Conservation (phyloP, 1,284 basidiomycete genomes). For the Cryptococcus amylolentus region DNA sequence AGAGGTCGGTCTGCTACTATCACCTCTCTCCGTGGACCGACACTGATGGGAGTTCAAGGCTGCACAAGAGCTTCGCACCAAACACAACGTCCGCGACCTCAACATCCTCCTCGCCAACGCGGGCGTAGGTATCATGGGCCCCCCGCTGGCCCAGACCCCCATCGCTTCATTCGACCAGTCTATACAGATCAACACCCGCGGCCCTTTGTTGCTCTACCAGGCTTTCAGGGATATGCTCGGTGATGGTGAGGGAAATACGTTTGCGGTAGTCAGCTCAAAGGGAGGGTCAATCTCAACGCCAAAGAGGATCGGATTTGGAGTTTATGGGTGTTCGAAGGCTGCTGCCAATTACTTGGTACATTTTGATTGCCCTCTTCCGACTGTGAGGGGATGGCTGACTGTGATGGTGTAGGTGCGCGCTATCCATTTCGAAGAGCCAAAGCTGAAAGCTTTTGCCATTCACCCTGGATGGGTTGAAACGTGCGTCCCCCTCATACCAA, state of each 20-base stretch:
- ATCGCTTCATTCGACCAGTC: constrained; percentile 4
- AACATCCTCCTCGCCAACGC: constrained; percentile 26
- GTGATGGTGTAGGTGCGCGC: neutral
- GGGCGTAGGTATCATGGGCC: constrained; percentile 5
- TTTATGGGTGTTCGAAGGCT: constrained; percentile 19
- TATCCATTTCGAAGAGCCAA: constrained; percentile 7
- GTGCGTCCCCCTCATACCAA: neutral
- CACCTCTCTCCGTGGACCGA: neutral
- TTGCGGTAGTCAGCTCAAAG: constrained; percentile 19
- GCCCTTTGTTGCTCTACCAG: constrained; percentile 20
- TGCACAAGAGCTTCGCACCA: constrained; percentile 11
- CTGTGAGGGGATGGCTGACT: too few species aligned
- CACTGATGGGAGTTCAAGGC: constrained; percentile 1
- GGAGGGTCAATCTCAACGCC: constrained; percentile 8
- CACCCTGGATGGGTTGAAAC: constrained; percentile 6
- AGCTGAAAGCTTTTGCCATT: constrained; percentile 3
- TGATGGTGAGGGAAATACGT: constrained; percentile 10
- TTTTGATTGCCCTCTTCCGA: neutral
- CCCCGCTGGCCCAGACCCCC: constrained; percentile 2
- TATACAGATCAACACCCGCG: constrained; percentile 13
- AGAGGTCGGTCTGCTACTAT: neutral
- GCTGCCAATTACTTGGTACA: constrained; percentile 6
- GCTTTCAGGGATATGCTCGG: constrained; percentile 12
- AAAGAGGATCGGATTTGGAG: constrained; percentile 2
- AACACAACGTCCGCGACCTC: constrained; percentile 12